These are phyloP conservation scores for Dictyostelium capitatum DNA, from an alignment of 78 protist genomes.

Conservation along the genomic window DNA sequence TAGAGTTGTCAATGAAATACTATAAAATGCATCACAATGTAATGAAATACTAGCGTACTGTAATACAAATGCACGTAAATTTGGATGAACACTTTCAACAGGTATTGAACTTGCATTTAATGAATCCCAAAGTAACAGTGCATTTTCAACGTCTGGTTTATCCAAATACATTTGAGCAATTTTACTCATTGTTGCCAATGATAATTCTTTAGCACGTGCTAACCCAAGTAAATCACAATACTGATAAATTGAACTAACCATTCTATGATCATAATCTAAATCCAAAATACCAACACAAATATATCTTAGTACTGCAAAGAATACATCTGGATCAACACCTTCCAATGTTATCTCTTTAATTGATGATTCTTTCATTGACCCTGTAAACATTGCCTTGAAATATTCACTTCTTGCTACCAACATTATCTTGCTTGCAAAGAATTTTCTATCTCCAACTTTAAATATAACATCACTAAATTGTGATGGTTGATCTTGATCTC, in stretches of 20 bases:
- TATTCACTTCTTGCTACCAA: constrained; percentile 74
- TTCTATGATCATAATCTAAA: constrained; percentile 55
- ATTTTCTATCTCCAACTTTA: constrained; percentile 42
- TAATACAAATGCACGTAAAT: constrained; percentile 42
- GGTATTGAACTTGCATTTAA: constrained; percentile 36
- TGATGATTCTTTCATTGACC: constrained; percentile 61
- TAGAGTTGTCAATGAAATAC: constrained; percentile 37
- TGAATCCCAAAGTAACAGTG: constrained; percentile 56
- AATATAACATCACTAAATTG: constrained; percentile 78
- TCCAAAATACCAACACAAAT: constrained; percentile 73
- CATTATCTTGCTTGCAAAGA: constrained; percentile 79
- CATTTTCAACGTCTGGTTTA: constrained; percentile 61
- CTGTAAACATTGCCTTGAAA: constrained; percentile 75
- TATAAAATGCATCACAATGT: constrained; percentile 34
- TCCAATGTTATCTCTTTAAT: constrained; percentile 69
- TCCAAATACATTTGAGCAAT: constrained; percentile 38
- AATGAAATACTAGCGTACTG: constrained; percentile 50
- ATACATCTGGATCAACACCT: constrained; percentile 80
- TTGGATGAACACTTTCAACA: constrained; percentile 42
- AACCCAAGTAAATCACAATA: constrained; percentile 68
- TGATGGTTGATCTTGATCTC: constrained; percentile 63
- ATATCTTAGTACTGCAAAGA: constrained; percentile 42
- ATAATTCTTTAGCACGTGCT: constrained; percentile 59
- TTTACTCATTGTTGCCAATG: constrained; percentile 51
- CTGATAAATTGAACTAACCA: constrained; percentile 62